These are phyloP conservation scores for Selaginella moellendorffii DNA, from an alignment of 75 land plant species.

Conservation along the genomic window DNA sequence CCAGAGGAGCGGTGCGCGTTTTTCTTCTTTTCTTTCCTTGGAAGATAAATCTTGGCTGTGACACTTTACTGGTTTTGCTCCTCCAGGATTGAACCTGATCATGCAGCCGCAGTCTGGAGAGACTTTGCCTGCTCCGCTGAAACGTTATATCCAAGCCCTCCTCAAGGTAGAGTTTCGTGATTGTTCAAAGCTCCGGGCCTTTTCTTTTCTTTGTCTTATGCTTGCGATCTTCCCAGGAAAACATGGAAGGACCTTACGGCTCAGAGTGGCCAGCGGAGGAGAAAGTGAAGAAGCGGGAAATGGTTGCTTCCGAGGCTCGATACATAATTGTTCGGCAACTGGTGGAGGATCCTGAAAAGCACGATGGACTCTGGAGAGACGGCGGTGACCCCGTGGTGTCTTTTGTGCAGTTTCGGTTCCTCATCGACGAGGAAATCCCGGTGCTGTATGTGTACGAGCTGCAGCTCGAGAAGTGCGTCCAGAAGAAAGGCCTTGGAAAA, in stretches of 20 bases:
- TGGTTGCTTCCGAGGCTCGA: slow-evolving; percentile 69
- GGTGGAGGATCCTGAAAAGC: not conserved
- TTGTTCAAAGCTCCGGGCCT: not conserved
- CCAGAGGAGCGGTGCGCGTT: slow-evolving; percentile 40
- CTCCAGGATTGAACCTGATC: slow-evolving; percentile 46
- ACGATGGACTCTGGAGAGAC: not conserved
- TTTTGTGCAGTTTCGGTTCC: slow-evolving; percentile 1
- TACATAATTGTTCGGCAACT: slow-evolving; percentile 47
- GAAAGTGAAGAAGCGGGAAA: slow-evolving; percentile 80
- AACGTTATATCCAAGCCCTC: slow-evolving; percentile 56
- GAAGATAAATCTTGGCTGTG: too few relatives aligned
- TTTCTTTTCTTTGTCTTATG: not conserved
- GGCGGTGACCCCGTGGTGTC: not conserved
- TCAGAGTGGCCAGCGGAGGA: slow-evolving; percentile 73
- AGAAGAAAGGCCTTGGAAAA: slow-evolving; percentile 5
- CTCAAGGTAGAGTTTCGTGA: slow-evolving; percentile 36
- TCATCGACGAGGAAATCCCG: slow-evolving; percentile 5
- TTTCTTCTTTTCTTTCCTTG: not conserved
- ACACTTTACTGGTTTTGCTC: not conserved
- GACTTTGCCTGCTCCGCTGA: slow-evolving; percentile 39
- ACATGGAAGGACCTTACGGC: slow-evolving; percentile 86
- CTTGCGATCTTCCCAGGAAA: slow-evolving; percentile 27
- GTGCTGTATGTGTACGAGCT: slow-evolving; percentile 6
- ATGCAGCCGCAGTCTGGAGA: slow-evolving; percentile 62
- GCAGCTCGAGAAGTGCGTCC: slow-evolving; percentile 4